A percentile compares a stretch with the other conserved stretches of the same genome.
Conservation (phyloP, 129 eudicot genomes). For the Artemisia annua region DNA sequence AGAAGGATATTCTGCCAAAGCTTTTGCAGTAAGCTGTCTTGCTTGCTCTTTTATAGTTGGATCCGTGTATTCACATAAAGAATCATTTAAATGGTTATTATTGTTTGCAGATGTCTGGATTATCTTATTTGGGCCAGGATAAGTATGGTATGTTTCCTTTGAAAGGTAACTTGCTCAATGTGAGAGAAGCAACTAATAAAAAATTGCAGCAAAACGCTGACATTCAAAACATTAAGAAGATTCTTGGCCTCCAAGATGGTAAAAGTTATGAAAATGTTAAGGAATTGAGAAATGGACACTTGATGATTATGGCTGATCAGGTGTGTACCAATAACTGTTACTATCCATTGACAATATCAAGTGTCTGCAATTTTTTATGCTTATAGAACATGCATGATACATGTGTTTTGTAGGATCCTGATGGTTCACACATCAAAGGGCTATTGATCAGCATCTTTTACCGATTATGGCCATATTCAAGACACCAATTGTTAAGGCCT, state of each 20-base stretch:
- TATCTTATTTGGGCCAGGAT: conserved; percentile 75
- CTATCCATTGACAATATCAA: not conserved
- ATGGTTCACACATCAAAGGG: conserved; percentile 98
- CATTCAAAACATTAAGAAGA: conserved; percentile 69
- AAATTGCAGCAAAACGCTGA: conserved; percentile 75
- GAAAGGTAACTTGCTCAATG: conserved; percentile 92
- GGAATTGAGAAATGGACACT: conserved; percentile 80
- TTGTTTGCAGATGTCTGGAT: conserved; percentile 69
- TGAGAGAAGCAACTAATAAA: conserved; percentile 78
- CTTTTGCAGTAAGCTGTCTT: conserved; percentile 70
- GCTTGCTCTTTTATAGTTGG: not conserved
- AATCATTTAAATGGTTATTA: not conserved
- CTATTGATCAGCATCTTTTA: conserved; percentile 83
- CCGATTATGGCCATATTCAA: conserved; percentile 91
- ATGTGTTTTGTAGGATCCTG: conserved; percentile 74
- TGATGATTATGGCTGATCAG: conserved; percentile 99
- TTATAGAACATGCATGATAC: conserved; percentile 18
- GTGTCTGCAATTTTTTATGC: not conserved
- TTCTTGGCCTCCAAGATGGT: conserved; percentile 80
- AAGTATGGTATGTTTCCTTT: conserved; percentile 87
- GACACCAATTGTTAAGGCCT: conserved; percentile 89
- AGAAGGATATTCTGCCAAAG: conserved; percentile 96
- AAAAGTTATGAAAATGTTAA: conserved; percentile 61
- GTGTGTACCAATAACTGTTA: conserved; percentile 23
- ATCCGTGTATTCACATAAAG: not conserved